These are phyloP conservation scores for Brasilioporus rufonigricans DNA, from an alignment of 768 basidiomycete species.

Conservation along the genomic window DNA sequence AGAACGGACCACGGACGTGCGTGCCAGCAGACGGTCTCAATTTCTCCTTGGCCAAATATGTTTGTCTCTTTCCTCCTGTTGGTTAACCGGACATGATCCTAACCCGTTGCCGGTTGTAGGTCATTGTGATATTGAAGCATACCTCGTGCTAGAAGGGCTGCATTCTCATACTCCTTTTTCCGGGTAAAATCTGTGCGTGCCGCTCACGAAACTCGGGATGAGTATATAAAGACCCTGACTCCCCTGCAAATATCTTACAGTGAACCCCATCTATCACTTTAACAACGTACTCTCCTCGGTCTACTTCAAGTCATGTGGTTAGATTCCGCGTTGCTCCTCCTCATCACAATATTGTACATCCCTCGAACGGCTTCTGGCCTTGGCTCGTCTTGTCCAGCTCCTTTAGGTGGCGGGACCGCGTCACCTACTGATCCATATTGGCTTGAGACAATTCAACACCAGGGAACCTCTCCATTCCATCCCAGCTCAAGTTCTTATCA, in stretches of 20 bases:
- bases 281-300: background rate
- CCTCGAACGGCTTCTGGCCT: conserved; percentile 27
- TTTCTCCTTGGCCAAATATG: background rate
- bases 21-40: background rate
- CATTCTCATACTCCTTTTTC: conserved; percentile 2
- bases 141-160: background rate
- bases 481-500: conserved; percentile 49
- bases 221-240: conserved; percentile 15
- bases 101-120: background rate
- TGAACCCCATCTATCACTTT: background rate
- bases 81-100: background rate
- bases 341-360: conserved; percentile 9
- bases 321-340: conserved; percentile 1
- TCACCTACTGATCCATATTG: conserved; percentile 49
- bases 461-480: conserved; percentile 68
- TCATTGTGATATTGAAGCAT: background rate
- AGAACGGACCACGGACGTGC: background rate
- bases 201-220: background rate
- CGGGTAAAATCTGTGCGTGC: background rate
- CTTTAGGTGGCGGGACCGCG: conserved; percentile 50
- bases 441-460: conserved; percentile 69
- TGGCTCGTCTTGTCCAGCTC: conserved; percentile 46
- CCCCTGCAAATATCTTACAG: background rate
- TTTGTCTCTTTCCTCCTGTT: conserved; percentile 1
- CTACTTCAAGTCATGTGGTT: conserved; percentile 8